phyloP scores from a whole-genome alignment of 1,139 yeast genomes.

The Geotrichum europaeum region DNA sequence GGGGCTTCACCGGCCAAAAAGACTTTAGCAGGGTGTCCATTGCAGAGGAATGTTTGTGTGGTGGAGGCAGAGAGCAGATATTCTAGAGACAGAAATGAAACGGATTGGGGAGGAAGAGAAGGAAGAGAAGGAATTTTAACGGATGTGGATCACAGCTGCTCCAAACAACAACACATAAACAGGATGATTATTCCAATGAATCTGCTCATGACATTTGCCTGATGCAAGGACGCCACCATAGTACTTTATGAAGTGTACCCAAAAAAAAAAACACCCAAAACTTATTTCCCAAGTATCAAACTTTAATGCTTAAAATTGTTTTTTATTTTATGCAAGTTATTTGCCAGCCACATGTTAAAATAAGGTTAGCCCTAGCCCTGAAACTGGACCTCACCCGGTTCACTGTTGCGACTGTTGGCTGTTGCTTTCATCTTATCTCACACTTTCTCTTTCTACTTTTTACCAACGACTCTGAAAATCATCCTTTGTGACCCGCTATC shows the following conservation, averaged over 20 bases:
- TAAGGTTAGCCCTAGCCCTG: background rate
- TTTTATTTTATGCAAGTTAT: background rate
- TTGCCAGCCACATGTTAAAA: background rate
- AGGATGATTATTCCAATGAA: background rate
- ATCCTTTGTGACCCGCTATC: background rate
- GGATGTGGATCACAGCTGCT: background rate
- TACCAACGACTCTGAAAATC: background rate
- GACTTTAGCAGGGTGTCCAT: slow-evolving; percentile 17
- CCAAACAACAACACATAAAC: background rate
- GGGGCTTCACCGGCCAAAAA: slow-evolving; percentile 12
- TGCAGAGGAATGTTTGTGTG: background rate
- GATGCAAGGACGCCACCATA: background rate
- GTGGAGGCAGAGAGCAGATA: background rate
- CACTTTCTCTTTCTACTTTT: background rate
- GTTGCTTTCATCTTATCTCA: background rate
- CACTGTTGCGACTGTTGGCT: background rate
- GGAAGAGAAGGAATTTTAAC: background rate
- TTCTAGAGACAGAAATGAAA: background rate
- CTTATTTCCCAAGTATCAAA: background rate
- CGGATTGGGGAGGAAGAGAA: background rate
- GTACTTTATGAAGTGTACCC: background rate
- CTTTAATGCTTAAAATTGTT: background rate
- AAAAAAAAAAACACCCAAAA: background rate
- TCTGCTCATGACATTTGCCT: background rate
- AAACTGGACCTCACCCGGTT: background rate